Base-by-base conservation (phyloP, 2,329 filamentous ascomycete species). In the Mollisiaceae sp. region DNA sequence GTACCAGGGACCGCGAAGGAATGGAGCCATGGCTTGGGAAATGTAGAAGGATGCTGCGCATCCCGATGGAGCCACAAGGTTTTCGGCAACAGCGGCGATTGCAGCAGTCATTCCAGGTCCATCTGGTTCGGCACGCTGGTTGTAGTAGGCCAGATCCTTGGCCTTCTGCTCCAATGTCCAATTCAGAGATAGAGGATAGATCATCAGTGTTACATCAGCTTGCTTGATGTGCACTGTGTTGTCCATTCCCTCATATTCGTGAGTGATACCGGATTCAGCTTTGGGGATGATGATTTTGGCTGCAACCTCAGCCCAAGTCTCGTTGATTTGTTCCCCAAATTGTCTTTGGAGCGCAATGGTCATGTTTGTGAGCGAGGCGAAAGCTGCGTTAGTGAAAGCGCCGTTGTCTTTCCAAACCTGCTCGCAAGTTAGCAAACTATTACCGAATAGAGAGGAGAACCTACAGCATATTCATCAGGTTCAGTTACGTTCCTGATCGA, bases 31-130 rank as follows among this genome's bases (percentile, higher is more conserved):
- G 0, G 86, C 85, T 66, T 89, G 86, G 36, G 90, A 81, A 8
- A 86, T 82, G 72, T 91, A 91, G 0, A 89, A 91, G 73, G 86
- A 91, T 2, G 86, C 84, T 0, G 88, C 86, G 75, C 89, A 92
- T 4, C 89, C 89, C 0, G 87, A 89, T 0, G 84, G 83, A 1
- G 86, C 87, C n/a, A 91, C 81, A 61, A 86, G 82, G 65, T 88
- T 89, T 35, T 89, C 88, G 11, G 87, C 85, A 59, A 91, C 86
- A 65, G 86, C 86, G 76, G 90, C 91, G 15, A 90, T 87, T 14
- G 87, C 86, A 75, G 88, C 91, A 0, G 89, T 92, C 90, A 92
- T 92, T 8, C 86, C 89, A 0, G 89, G 90, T 0, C 90, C 89
- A 68, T 90, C 83, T 0, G 84, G 78, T 9, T 60, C 58, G 57